Evolutionary conservation across 768 basidiomycete species (phyloP), one percentile per base, ranked within the genome.

Genomic region (Leccinum truebloodii): DNA sequence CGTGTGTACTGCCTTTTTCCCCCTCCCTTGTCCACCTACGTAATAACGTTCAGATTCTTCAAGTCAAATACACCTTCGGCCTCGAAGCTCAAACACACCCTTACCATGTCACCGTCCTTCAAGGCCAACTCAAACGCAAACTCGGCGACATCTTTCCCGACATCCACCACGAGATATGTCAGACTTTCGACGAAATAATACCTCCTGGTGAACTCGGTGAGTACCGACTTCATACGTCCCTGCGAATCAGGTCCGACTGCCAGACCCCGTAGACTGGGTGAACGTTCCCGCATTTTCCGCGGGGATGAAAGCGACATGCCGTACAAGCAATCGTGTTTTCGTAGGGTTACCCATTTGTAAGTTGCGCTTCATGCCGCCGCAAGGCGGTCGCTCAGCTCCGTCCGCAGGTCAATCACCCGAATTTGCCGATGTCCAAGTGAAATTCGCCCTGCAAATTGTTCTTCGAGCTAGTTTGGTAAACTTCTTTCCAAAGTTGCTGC

Each of bases 261-360:
- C 14, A 26, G 22, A 32, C 24, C 39, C 22, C 39, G 46, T 34
- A 77, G 77, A 63, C 24, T 77, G 76, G 76, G 57, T 61, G 14
- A 63, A 64, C 49, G 54, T 78, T 12, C 61, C 65, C 41, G 69
- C 70, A 39, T 67, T 66, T 55, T 61, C 67, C 60, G 67, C 69
- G 58, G 65, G 71, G 49, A 69, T 75, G 61, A 64, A 67, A 37
- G 72, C 75, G 57, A 72, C 72, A 55, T 73, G 72, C 65, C 75
- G 77, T 62, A 69, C 66, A 58, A 78, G 75, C 53, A 80, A 78
- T 57, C 78, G 80, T 26, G 59, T 78, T 41, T 80, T 79, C 52
- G 76, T 80, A 28, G 79, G 79, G 2, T 52, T 69, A 5, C 72
- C 76, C 13, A 58, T 77, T 52, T 77, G 80, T 80, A 57, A 56